phyloP scores from a whole-genome alignment of 176 grass and related monocot species.

The Bonia amplexicaulis region DNA sequence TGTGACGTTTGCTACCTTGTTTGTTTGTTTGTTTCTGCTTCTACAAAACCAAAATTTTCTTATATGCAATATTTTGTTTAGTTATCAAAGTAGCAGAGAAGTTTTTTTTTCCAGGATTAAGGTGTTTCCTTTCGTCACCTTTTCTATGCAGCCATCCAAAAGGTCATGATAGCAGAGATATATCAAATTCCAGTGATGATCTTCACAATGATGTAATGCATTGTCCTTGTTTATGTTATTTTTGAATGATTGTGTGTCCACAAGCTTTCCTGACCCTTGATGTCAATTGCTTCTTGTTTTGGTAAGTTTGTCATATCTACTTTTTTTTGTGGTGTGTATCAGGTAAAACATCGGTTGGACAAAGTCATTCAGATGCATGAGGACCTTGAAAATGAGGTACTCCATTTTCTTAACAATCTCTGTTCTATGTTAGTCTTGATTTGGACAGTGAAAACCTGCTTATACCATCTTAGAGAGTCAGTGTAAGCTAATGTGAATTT shows the following conservation, averaged over 20 bases:
- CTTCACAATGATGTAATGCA: conserved; percentile 46
- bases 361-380: conserved; percentile 54
- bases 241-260: conserved; percentile 16
- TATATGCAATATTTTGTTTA: background rate
- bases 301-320: conserved; percentile 4
- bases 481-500: conserved; percentile 10
- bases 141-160: conserved; percentile 37
- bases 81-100: conserved; percentile 1
- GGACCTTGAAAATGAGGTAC: conserved; percentile 71
- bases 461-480: background rate
- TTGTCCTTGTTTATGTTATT: conserved; percentile 11
- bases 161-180: conserved; percentile 46
- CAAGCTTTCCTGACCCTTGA: background rate
- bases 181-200: conserved; percentile 53
- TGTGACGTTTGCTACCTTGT: background rate
- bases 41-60: conserved; percentile 1
- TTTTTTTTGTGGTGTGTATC: background rate
- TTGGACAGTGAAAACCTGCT: background rate
- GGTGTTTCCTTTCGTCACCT: conserved; percentile 14
- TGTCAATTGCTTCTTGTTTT: conserved; percentile 5
- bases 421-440: conserved; percentile 2
- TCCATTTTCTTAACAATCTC: background rate
- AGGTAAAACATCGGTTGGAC: conserved; percentile 64
- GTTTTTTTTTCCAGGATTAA: background rate
- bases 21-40: background rate